phyloP scores from a whole-genome alignment of 768 basidiomycete species.

The Termitomyces sp. region DNA sequence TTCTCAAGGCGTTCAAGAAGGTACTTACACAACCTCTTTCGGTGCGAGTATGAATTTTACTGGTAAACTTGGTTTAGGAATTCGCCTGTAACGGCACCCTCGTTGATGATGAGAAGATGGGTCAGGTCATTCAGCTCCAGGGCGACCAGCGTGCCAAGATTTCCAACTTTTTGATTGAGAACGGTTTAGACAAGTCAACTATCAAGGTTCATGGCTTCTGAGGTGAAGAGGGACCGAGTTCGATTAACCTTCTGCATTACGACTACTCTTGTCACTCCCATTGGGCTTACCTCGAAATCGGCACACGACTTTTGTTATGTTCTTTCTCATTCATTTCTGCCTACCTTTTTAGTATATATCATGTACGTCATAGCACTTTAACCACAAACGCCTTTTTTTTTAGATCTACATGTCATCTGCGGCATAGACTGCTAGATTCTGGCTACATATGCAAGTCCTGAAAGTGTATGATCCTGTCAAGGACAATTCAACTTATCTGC shows the following conservation, averaged over 20 bases:
- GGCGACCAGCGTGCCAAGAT: conserved; percentile 96
- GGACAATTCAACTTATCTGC: conserved; percentile 14
- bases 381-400: conserved; percentile 4
- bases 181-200: conserved; percentile 68
- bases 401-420: conserved; percentile 1
- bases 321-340: conserved; percentile 13
- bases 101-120: conserved; percentile 92
- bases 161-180: conserved; percentile 76
- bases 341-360: conserved; percentile 20
- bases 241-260: conserved; percentile 7
- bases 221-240: conserved; percentile 16
- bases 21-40: conserved; percentile 29
- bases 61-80: conserved; percentile 47
- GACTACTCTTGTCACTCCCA: background rate
- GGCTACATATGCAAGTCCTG: conserved; percentile 9
- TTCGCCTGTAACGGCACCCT: conserved; percentile 98
- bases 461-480: conserved; percentile 8
- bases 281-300: background rate
- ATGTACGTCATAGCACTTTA: conserved; percentile 22
- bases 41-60: background rate
- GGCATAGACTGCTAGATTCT: conserved; percentile 3
- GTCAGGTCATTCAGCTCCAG: conserved; percentile 96
- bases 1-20: conserved; percentile 99
- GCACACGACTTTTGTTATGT: conserved; percentile 1
- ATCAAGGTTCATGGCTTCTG: conserved; percentile 91